Base-by-base conservation (phyloP, 2,329 filamentous ascomycete species). In the Beauveria brongniartii region DNA sequence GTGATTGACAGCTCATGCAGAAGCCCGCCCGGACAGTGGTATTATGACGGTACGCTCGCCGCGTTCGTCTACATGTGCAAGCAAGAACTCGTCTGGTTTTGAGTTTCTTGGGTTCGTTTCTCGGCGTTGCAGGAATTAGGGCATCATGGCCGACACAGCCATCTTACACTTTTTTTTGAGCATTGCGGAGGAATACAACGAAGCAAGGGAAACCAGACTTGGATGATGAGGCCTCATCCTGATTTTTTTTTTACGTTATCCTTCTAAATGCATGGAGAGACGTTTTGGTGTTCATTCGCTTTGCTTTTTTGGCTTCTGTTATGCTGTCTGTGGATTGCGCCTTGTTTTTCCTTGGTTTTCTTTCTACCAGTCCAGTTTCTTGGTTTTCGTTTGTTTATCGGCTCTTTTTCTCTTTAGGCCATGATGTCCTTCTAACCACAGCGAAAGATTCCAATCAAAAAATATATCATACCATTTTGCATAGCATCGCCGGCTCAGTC, bases 381-480 rank as follows among this genome's bases (percentile, higher is more conserved):
- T 46, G 16, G 20, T 16, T 16, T 37, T 18, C 40, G 40, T 22
- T 50, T 43, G 5, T 22, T 51, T 37, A 14, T 51, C 18, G 12
- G 10, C 8, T 30, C 7, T 3, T 53, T 30, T 26, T 16, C 41
- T 44, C 24, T 14, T 43, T 34, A 43, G 48, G 56, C 53, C 37
- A 54, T 61, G 44, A 61, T 20, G 5, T 52, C 46, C 28, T 34
- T 43, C 28, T 52, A 24, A 59, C 26, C 24, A 59, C 40, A 59
- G 57, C 57, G 57, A 53, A 50, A 59, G 46, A 53, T 24, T 54
- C 24, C 46, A 59, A 46, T 59, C 30, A 37, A 55, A 30, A 59
- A 59, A 59, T 46, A 57, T 50, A 51, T 12, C 30, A 59, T 50
- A 61, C 40, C 22, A 50, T 57, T 50, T 24, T 41, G 44, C 30